Percentiles rank a stretch among this genome's conserved stretches.
phyloP scores from a whole-genome alignment of 2,329 filamentous ascomycete species.

The Zymoseptoria ardabiliae region DNA sequence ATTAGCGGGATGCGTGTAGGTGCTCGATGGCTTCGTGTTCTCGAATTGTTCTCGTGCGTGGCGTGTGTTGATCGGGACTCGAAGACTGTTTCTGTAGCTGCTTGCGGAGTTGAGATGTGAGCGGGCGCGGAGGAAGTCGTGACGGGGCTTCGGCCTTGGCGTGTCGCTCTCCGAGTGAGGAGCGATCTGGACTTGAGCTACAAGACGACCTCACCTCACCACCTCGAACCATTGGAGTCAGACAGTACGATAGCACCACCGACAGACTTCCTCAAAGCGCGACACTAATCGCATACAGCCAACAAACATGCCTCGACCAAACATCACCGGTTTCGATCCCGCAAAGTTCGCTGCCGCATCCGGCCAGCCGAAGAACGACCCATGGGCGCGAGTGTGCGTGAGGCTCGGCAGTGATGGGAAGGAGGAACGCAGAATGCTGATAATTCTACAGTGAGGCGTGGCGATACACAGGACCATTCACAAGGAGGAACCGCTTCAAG shows the following conservation, averaged over 20 bases:
- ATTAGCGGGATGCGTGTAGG: neutral
- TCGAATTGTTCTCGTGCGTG: neutral
- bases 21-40: neutral
- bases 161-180: neutral
- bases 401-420: neutral
- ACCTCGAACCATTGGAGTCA: constrained; percentile 1
- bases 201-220: neutral
- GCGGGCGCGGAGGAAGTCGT: neutral
- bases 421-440: constrained; percentile 2
- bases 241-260: neutral
- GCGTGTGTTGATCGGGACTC: neutral
- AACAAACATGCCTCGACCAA: constrained; percentile 42
- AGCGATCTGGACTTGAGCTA: neutral
- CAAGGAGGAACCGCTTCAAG: constrained; percentile 82
- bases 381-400: constrained; percentile 56
- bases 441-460: constrained; percentile 68
- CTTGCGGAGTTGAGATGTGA: neutral
- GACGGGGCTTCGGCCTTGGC: neutral
- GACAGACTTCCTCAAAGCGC: neutral
- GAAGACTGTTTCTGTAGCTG: neutral
- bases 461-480: constrained; percentile 86
- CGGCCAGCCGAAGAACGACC: constrained; percentile 53
- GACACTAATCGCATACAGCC: neutral
- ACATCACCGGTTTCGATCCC: constrained; percentile 89
- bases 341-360: constrained; percentile 69